These are phyloP conservation scores for Candida krabiensis DNA, from an alignment of 805 yeast species.

Conservation along the genomic window DNA sequence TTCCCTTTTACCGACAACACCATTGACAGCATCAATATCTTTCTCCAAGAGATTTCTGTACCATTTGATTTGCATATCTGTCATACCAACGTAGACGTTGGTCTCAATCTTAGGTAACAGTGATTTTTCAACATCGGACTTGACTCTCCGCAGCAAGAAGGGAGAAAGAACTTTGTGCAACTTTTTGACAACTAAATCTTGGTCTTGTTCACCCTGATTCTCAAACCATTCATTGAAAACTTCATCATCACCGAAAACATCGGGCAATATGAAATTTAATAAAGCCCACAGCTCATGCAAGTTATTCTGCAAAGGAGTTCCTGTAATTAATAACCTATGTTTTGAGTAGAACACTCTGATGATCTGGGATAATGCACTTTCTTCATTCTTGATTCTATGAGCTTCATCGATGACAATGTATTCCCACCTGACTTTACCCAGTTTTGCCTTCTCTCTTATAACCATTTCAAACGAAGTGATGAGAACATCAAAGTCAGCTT, in stretches of 20 bases:
- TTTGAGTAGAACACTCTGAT: conserved; percentile 85
- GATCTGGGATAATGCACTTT: conserved; percentile 87
- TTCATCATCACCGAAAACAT: conserved; percentile 89
- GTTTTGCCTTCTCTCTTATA: conserved; percentile 76
- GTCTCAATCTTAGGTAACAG: conserved; percentile 87
- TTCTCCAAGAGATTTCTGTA: conserved; percentile 84
- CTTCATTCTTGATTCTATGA: conserved; percentile 94
- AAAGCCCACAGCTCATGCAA: conserved; percentile 96
- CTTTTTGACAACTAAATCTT: conserved; percentile 84
- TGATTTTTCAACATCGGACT: conserved; percentile 90
- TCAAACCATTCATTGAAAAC: conserved; percentile 94
- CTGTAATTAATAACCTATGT: conserved; percentile 85
- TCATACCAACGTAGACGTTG: conserved; percentile 90
- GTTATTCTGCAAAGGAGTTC: conserved; percentile 94
- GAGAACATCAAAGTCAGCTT: conserved; percentile 84
- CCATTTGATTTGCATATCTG: conserved; percentile 94
- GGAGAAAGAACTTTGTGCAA: conserved; percentile 87
- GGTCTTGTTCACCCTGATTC: conserved; percentile 59
- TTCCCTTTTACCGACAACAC: conserved; percentile 91
- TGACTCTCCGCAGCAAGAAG: conserved; percentile 83
- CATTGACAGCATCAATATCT: conserved; percentile 95
- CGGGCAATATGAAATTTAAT: conserved; percentile 86
- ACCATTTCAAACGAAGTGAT: conserved; percentile 94
- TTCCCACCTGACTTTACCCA: conserved; percentile 88
- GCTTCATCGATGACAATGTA: conserved; percentile 95